A percentile compares a stretch with the other conserved stretches of the same genome.
These are phyloP conservation scores for Penicillium crystallinum DNA, from an alignment of 495 filamentous ascomycete species.

Conservation along the genomic window DNA sequence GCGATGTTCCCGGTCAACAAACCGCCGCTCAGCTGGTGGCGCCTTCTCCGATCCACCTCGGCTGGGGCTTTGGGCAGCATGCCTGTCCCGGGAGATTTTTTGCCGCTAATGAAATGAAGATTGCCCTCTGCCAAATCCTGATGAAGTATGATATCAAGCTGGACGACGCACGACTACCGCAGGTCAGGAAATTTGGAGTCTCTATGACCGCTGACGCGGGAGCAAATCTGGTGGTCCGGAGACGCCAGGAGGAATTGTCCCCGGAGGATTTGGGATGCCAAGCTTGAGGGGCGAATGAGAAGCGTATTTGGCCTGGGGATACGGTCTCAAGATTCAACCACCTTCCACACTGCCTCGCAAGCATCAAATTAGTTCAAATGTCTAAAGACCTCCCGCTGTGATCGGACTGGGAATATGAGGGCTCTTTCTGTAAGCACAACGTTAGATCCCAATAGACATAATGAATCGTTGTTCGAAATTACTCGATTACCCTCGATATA, in stretches of 20 bases:
- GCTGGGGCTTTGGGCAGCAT: conserved; percentile 44
- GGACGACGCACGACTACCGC: background rate
- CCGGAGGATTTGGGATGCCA: background rate
- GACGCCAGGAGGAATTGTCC: background rate
- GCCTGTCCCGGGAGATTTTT: conserved; percentile 50
- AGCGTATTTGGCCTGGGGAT: too few relatives aligned
- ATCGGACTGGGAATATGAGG: too few relatives aligned
- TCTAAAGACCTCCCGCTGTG: too few relatives aligned
- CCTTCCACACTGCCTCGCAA: too few relatives aligned
- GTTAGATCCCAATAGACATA: too few relatives aligned
- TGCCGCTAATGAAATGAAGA: conserved; percentile 28
- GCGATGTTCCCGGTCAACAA: conserved; percentile 23
- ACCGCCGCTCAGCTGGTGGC: conserved; percentile 31
- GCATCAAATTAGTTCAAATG: background rate
- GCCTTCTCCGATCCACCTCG: conserved; percentile 30
- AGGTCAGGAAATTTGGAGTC: background rate
- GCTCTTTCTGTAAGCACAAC: too few relatives aligned
- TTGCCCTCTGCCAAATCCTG: background rate
- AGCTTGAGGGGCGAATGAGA: background rate
- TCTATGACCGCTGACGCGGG: background rate
- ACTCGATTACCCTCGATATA: too few relatives aligned
- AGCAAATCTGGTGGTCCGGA: background rate
- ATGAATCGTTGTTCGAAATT: too few relatives aligned
- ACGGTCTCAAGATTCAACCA: too few relatives aligned
- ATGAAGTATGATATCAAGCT: background rate